Base-by-base conservation (phyloP, 176 grass and related monocot species). In the Rhipidocladum racemiflorum region DNA sequence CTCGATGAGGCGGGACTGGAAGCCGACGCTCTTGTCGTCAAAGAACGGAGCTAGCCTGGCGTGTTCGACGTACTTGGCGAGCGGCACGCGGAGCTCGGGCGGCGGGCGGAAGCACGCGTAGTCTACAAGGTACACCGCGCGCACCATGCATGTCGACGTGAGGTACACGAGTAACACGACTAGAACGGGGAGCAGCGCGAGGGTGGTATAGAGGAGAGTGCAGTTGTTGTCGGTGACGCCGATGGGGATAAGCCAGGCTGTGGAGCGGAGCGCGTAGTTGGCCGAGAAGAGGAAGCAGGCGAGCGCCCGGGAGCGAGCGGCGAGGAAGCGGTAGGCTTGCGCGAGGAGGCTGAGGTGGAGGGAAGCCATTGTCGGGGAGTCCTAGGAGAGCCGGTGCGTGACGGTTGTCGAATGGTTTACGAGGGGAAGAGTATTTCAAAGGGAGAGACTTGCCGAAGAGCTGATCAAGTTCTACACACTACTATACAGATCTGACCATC, bases 51-150 rank as follows among this genome's bases (percentile, higher is more conserved):
- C 50, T 42, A 81, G n/a, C 32, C 21, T 75, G 17, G 76, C 51
- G 43, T 65, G 63, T 51, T 72, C 82, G 63, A 85, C 59, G 82
- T 89, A 89, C 82, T 85, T 83, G 83, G 62, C 83, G 43, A 55
- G 84, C 71, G 70, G 24, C 34, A 71, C 84, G 76, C 18, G 82
- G 82, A 53, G 35, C 61, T 64, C 75, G 40, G 77, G 25, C 59
- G 14, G 77, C 30, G 83, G 82, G 51, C 88, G 85, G 87, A 90
- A 93, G 81, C 91, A 93, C 21, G 88, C 91, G 78, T 93, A 93
- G 61, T 93, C 91, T 43, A 93, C 88, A 18, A 93, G 61, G 81
- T 90, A 93, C 76, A 93, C 91, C 16, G 88, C 17, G 38, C 81
- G 85, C 35, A 78, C 62, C 75, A 44, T 7, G 54, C 40, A 43